Conservation (phyloP, 1,139 yeast species). For the Sugiyamaella japonica region DNA sequence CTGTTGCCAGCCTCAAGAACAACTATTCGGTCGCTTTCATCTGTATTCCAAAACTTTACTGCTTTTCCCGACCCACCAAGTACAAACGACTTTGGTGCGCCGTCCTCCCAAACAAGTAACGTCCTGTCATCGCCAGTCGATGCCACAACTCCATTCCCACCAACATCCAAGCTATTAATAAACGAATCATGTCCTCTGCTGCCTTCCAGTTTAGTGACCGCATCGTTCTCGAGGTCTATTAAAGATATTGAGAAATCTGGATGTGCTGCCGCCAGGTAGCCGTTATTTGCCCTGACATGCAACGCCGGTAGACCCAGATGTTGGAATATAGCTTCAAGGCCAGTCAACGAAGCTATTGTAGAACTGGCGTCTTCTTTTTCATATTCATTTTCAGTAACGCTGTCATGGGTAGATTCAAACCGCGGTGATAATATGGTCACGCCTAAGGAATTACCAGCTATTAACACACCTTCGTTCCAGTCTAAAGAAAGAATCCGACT, state of each 20-base stretch:
- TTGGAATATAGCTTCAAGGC: slow-evolving; percentile 23
- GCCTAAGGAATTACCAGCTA: slow-evolving; percentile 35
- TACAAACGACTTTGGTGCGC: slow-evolving; percentile 24
- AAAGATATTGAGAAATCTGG: slow-evolving; percentile 31
- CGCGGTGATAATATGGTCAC: slow-evolving; percentile 26
- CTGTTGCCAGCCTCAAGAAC: slow-evolving; percentile 40
- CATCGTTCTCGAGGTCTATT: slow-evolving; percentile 17
- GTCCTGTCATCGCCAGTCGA: slow-evolving; percentile 40
- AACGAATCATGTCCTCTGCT: slow-evolving; percentile 34
- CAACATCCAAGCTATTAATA: slow-evolving; percentile 39
- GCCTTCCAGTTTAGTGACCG: slow-evolving; percentile 26
- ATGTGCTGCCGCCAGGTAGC: slow-evolving; percentile 32
- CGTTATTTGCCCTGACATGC: slow-evolving; percentile 25
- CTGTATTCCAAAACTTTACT: slow-evolving; percentile 40
- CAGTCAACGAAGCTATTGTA: slow-evolving; percentile 3
- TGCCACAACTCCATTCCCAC: slow-evolving; percentile 37
- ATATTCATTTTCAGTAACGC: not conserved
- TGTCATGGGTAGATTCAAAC: not conserved
- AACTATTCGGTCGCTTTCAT: slow-evolving; percentile 38
- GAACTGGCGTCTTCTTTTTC: slow-evolving; percentile 1
- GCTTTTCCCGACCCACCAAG: slow-evolving; percentile 34
- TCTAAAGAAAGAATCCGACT: slow-evolving; percentile 27
- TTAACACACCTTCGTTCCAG: slow-evolving; percentile 29
- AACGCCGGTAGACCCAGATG: slow-evolving; percentile 31
- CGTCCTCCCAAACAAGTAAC: slow-evolving; percentile 38